A percentile compares a stretch with the other conserved stretches of the same genome.
phyloP scores from a whole-genome alignment of 345 rosid species.

The Cardamine occulta region DNA sequence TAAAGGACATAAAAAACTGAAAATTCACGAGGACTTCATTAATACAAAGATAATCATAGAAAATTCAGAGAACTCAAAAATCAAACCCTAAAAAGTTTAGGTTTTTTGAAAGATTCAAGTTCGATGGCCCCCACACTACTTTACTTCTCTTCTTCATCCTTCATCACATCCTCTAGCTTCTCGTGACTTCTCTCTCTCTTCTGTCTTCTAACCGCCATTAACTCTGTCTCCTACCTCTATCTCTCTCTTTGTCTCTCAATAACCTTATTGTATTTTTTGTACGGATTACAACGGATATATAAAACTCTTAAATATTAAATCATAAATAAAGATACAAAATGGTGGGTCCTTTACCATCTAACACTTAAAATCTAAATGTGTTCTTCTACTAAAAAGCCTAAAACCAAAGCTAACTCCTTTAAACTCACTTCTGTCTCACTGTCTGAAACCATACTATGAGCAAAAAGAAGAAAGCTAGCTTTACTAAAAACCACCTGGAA shows the following conservation, averaged over 20 bases:
- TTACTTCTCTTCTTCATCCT: conserved; percentile 16
- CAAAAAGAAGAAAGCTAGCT: neutral
- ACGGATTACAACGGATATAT: conserved; percentile 39
- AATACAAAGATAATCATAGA: neutral
- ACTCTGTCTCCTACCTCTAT: conserved; percentile 29
- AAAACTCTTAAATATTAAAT: neutral
- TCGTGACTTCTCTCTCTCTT: conserved; percentile 39
- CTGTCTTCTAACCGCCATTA: conserved; percentile 30
- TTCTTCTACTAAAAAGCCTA: neutral
- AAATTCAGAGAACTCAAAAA: conserved; percentile 2
- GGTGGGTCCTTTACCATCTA: conserved; percentile 15
- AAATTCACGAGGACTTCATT: conserved; percentile 41
- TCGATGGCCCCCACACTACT: conserved; percentile 20
- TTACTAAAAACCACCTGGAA: neutral
- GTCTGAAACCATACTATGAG: neutral
- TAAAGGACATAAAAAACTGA: neutral
- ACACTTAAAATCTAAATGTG: conserved; percentile 1
- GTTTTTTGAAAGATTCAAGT: conserved; percentile 27
- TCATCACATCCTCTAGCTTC: conserved; percentile 42
- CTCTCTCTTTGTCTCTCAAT: conserved; percentile 23
- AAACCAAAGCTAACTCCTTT: conserved; percentile 3
- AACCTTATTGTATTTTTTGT: neutral
- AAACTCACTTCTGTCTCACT: neutral
- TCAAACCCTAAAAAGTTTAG: conserved; percentile 19
- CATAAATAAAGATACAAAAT: neutral